These are phyloP conservation scores for Kuraishia hungarica DNA, from an alignment of 805 yeast genomes.

Conservation along the genomic window DNA sequence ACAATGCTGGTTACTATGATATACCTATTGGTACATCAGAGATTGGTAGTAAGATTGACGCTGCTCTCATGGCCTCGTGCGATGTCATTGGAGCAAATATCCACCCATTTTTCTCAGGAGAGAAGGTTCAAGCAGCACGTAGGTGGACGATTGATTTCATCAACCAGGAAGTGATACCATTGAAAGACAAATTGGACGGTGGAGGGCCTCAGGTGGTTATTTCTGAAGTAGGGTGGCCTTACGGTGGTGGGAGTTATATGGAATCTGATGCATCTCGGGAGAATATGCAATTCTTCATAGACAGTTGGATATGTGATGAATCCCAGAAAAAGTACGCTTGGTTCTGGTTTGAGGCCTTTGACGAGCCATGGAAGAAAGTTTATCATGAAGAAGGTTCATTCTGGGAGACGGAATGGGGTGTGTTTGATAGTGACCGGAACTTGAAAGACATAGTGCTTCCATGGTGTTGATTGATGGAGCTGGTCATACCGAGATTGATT, in stretches of 20 bases:
- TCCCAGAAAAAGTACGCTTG: constrained; percentile 31
- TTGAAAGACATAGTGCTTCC: constrained; percentile 24
- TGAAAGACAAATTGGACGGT: constrained; percentile 15
- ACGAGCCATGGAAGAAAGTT: constrained; percentile 60
- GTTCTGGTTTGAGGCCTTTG: constrained; percentile 64
- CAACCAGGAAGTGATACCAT: constrained; percentile 32
- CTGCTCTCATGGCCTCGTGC: constrained; percentile 29
- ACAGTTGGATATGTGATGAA: constrained; percentile 42
- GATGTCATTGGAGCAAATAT: constrained; percentile 57
- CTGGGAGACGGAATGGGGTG: constrained; percentile 73
- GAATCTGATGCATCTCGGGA: constrained; percentile 36
- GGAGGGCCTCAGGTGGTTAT: constrained; percentile 28
- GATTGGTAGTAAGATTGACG: constrained; percentile 36
- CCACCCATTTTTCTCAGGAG: constrained; percentile 65
- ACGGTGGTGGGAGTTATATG: constrained; percentile 41
- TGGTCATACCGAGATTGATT: not conserved
- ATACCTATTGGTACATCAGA: constrained; percentile 60
- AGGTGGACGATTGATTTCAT: constrained; percentile 45
- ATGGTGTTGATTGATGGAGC: constrained; percentile 8
- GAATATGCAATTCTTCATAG: constrained; percentile 38
- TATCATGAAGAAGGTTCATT: constrained; percentile 36
- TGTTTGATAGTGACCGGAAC: constrained; percentile 40
- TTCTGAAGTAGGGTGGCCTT: constrained; percentile 72
- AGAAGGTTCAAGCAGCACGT: constrained; percentile 33
- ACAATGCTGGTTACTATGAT: constrained; percentile 22